Conservation (phyloP, 306 rosid species). For the Inga leiocalycina region DNA sequence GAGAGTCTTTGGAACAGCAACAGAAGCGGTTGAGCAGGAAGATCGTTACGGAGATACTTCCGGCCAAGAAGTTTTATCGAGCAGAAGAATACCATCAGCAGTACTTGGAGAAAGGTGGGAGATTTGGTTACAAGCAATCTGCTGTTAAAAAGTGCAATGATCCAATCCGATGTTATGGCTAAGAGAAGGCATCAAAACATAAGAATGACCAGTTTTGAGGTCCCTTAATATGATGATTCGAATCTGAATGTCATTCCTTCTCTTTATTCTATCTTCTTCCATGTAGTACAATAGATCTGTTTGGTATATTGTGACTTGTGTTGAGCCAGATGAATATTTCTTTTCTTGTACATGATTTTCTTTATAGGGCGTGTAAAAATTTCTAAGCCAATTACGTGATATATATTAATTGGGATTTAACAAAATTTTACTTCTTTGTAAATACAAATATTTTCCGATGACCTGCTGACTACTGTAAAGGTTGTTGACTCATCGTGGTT, state of each 20-base stretch:
- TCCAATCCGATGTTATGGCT: conserved; percentile 94
- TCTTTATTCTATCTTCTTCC: background rate
- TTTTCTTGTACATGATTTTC: background rate
- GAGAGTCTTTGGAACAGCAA: conserved; percentile 67
- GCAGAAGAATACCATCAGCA: conserved; percentile 98
- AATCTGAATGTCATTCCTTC: background rate
- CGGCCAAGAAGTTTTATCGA: conserved; percentile 84
- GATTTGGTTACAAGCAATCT: conserved; percentile 83
- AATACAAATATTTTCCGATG: background rate
- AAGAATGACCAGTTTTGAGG: background rate
- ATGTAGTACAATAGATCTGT: background rate
- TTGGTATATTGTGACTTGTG: background rate
- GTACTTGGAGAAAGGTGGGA: conserved; percentile 91
- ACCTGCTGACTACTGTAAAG: background rate
- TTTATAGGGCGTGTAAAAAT: background rate
- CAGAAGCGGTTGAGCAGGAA: conserved; percentile 54
- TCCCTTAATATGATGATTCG: background rate
- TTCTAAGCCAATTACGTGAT: background rate
- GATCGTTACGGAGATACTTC: conserved; percentile 84
- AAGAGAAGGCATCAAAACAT: background rate
- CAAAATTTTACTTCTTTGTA: background rate
- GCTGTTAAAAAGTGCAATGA: conserved; percentile 81
- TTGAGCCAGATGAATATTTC: background rate
- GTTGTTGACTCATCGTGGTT: background rate
- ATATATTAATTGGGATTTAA: background rate